A percentile compares a stretch with the other conserved stretches of the same genome.
Evolutionary conservation across 169 alveolate genomes (phyloP).

Genomic region (Miamiensis avidus): DNA sequence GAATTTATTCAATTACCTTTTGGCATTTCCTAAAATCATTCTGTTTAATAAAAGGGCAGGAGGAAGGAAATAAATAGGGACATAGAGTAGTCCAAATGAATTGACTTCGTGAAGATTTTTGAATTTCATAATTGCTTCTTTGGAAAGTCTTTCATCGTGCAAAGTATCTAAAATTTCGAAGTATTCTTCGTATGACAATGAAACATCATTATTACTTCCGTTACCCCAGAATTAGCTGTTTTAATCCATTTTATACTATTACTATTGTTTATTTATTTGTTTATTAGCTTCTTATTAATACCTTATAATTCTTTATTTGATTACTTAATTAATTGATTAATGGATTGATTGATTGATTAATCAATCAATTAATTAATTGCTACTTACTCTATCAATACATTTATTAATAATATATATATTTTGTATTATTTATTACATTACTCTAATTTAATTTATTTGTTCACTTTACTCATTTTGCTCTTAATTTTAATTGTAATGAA

Average conservation of each 20-base stretch:
- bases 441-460: no score
- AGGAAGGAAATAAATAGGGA: slow-evolving; percentile 26
- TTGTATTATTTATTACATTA: no score
- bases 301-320: no score
- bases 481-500: no score
- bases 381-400: no score
- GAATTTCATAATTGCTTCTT: slow-evolving; percentile 16
- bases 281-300: no score
- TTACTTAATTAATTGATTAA: no score
- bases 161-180: slow-evolving; percentile 7
- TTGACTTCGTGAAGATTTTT: slow-evolving; percentile 21
- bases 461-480: no score
- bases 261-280: no score
- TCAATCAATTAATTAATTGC: no score
- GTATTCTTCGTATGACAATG: slow-evolving; percentile 26
- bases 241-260: not conserved
- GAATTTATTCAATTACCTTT: not conserved
- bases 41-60: slow-evolving; percentile 5
- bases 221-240: slow-evolving; percentile 25
- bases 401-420: no score
- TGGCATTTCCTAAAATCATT: slow-evolving; percentile 10
- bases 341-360: no score
- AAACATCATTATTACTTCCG: slow-evolving; percentile 18
- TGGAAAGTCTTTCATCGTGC: slow-evolving; percentile 18
- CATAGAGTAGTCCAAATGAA: slow-evolving; percentile 13